Evolutionary conservation across 192 early-diverging fungal species (phyloP), one percentile per base, ranked within the genome.

Genomic region (Mortierella antarctica): DNA sequence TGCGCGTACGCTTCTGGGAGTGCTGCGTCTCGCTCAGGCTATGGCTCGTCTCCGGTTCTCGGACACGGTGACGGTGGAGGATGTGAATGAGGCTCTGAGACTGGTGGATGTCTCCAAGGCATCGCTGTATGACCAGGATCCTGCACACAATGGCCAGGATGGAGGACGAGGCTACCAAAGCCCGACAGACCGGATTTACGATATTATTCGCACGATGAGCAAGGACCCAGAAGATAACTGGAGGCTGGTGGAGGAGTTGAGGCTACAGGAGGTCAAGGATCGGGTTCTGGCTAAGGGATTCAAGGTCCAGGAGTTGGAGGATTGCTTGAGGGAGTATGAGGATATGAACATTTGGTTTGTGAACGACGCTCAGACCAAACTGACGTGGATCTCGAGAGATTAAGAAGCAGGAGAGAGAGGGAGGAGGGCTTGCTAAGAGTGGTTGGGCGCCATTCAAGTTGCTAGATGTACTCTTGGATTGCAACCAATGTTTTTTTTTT

Each of bases 101-200:
- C 82, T 97, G 66, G 90, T 96, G 85, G 93, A 97, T 63, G 94
- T 98, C 7, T 94, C 94, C 58, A 97, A 99, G 80, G 88, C 93
- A 40, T 95, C 94, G 20, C 75, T 97, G 52, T 87, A 89, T 7
- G 90, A 95, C 55, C 81, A 88, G 50, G 86, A 83, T 42, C 49
- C 48, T 13, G 83, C 84, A 7, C 61, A 72, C 7, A 67, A 78
- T 49, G 78, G 79, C 62, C 75, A 84, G 44, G 63, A 62, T 65
- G 78, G 79, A 70, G 77, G 77, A 17, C 62, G 87, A 70, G 69
- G 74, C 62, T 78, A 74, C 49, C 77, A 85, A 51, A 88, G 93
- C 72, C 63, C 89, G 7, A 85, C 73, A 5, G 85, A 88, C 20
- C 86, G 86, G 40, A 95, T 99, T 83, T 96, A 90, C 78, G 83